phyloP scores from a whole-genome alignment of 768 basidiomycete species.

The Lentinula raphanica region DNA sequence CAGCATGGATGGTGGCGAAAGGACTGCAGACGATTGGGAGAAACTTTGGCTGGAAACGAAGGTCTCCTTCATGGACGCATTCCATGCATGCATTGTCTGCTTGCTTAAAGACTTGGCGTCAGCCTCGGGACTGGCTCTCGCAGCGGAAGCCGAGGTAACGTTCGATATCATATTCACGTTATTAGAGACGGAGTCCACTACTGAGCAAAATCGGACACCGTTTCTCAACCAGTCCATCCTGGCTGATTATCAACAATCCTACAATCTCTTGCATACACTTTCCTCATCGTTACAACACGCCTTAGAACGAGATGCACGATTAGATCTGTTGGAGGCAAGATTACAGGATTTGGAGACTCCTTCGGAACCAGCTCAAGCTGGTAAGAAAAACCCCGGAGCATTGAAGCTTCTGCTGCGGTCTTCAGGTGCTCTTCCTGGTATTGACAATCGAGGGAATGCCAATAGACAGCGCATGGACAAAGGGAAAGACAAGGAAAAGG shows the following conservation, averaged over 20 bases:
- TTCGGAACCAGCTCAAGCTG: slow-evolving; percentile 8
- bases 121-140: slow-evolving; percentile 37
- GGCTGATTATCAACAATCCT: slow-evolving; percentile 67
- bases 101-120: slow-evolving; percentile 45
- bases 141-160: slow-evolving; percentile 43
- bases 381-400: slow-evolving; percentile 42
- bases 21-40: slow-evolving; percentile 60
- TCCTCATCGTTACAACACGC: slow-evolving; percentile 37
- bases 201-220: slow-evolving; percentile 30
- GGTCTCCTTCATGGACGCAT: slow-evolving; percentile 62
- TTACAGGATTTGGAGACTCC: slow-evolving; percentile 36
- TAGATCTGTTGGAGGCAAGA: slow-evolving; percentile 51
- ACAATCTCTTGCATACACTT: slow-evolving; percentile 52
- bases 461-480: slow-evolving; percentile 8
- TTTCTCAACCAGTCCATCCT: slow-evolving; percentile 68
- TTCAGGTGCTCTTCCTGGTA: slow-evolving; percentile 41
- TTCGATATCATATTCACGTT: slow-evolving; percentile 59
- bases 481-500: slow-evolving; percentile 22
- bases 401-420: slow-evolving; percentile 62
- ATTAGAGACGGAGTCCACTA: slow-evolving; percentile 40
- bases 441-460: slow-evolving; percentile 31
- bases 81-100: slow-evolving; percentile 52
- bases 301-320: slow-evolving; percentile 50
- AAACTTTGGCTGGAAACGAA: slow-evolving; percentile 69
- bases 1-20: slow-evolving; percentile 21